These are phyloP conservation scores for Fonsecaea monophora DNA, from an alignment of 2,329 filamentous ascomycete species.

Conservation along the genomic window DNA sequence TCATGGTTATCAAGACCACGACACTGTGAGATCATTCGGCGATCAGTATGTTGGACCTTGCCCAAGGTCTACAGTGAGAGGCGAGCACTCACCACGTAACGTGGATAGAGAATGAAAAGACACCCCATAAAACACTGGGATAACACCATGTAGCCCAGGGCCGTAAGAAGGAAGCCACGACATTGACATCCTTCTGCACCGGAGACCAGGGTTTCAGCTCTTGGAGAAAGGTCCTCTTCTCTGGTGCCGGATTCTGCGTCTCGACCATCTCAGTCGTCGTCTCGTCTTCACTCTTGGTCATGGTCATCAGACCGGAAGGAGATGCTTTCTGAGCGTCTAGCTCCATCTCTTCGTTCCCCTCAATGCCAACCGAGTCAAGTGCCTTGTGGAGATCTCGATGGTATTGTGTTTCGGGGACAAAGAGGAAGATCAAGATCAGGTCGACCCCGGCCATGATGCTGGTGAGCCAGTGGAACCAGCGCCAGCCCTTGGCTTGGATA, in stretches of 20 bases:
- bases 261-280: conserved; percentile 2
- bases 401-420: conserved; percentile 48
- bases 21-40: neutral
- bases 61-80: neutral
- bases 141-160: conserved; percentile 18
- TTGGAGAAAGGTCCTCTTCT: neutral
- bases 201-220: conserved; percentile 1
- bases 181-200: conserved; percentile 5
- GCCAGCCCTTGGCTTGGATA: conserved; percentile 46
- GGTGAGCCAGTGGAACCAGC: conserved; percentile 49
- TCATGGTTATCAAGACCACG: conserved; percentile 1
- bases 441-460: conserved; percentile 45
- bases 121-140: conserved; percentile 14
- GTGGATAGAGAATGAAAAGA: conserved; percentile 21
- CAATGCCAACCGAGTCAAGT: conserved; percentile 12
- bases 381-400: conserved; percentile 36
- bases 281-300: neutral
- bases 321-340: neutral
- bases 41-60: neutral
- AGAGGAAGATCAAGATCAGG: conserved; percentile 44
- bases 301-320: neutral
- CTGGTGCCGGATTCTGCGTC: neutral
- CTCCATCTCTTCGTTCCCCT: neutral
- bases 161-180: neutral
- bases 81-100: conserved; percentile 2